These are phyloP conservation scores for Sporothrix schenckii DNA, from an alignment of 2,329 filamentous ascomycete species.

Conservation along the genomic window DNA sequence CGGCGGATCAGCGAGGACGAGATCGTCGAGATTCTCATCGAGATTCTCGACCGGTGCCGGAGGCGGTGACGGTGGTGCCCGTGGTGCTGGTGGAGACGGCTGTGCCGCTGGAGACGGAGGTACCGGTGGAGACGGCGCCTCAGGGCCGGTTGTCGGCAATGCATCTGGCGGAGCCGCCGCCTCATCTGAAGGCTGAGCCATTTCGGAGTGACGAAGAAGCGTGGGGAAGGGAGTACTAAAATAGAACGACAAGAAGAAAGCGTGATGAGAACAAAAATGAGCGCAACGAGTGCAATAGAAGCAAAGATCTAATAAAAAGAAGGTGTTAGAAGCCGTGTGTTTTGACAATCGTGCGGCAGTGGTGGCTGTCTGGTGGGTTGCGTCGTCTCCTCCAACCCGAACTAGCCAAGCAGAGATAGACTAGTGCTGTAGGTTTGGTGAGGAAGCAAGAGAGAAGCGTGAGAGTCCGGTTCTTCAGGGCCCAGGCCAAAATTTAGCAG, in stretches of 20 bases:
- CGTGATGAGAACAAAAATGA: neutral
- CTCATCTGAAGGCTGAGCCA: conserved; percentile 1
- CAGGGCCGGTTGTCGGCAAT: neutral
- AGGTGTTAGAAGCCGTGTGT: neutral
- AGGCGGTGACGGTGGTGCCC: neutral
- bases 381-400: no score
- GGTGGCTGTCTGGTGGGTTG: neutral
- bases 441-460: neutral
- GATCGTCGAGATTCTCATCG: conserved; percentile 35
- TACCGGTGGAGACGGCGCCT: neutral
- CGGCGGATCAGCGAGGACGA: conserved; percentile 44
- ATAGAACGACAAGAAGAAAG: neutral
- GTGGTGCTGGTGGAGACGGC: neutral
- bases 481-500: neutral
- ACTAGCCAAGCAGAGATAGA: neutral
- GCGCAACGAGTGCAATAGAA: neutral
- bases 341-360: neutral
- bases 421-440: neutral
- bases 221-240: conserved; percentile 16
- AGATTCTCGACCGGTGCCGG: conserved; percentile 17
- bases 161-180: neutral
- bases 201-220: neutral
- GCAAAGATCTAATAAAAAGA: neutral
- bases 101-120: neutral
- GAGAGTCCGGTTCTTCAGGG: neutral